Base-by-base conservation (phyloP, 495 filamentous ascomycete genomes). In the Talaromyces wortmannii region DNA sequence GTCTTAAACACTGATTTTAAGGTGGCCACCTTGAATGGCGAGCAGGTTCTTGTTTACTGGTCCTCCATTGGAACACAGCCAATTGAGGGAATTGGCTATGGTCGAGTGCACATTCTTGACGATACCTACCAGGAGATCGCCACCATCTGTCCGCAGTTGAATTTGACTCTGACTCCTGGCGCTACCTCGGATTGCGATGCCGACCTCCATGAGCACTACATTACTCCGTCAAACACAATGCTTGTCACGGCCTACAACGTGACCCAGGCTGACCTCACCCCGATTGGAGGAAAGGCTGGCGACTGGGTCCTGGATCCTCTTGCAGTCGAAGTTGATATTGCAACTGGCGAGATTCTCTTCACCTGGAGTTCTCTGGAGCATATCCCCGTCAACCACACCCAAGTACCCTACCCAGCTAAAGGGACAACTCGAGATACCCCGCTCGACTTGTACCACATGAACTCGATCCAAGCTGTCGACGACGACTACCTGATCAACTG, bases 241-340 rank as follows among this genome's bases (percentile, higher is more conserved):
- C 62, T 80, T 5, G 74, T 79, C 45, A 67, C 72, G 15, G 69
- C 74, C 30, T 74, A 80, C 45, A 73, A 77, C 53, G 68, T 71
- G 7, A 76, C 75, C 8, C 66, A 63, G 16, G 63, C 70, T 40
- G 72, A 81, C 58, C 52, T 79, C 46, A 70, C 63, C 2, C 59
- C 69, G 5, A 64, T 76, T 49, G 76, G 74, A 11, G 75, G 69
- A 2, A 67, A 68, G 1, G 55, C 57, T 6, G 62, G 76, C 53
- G 78, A 78, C 44, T 80, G 76, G 74, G 70, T 81, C 18, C 69
- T 73, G 16, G 75, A 81, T 60, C 65, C 72, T 30, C 68, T 78
- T 8, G 57, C 80, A 31, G 76, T 78, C 53, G 78, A 80, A 68
- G 68, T 71, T 42, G 65, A 76, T 51, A 59, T 76, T 17, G 62